Evolutionary conservation across 352 stramenopile genomes (phyloP), one percentile per base, ranked within the genome.

Genomic region (Pythium monospermum): DNA sequence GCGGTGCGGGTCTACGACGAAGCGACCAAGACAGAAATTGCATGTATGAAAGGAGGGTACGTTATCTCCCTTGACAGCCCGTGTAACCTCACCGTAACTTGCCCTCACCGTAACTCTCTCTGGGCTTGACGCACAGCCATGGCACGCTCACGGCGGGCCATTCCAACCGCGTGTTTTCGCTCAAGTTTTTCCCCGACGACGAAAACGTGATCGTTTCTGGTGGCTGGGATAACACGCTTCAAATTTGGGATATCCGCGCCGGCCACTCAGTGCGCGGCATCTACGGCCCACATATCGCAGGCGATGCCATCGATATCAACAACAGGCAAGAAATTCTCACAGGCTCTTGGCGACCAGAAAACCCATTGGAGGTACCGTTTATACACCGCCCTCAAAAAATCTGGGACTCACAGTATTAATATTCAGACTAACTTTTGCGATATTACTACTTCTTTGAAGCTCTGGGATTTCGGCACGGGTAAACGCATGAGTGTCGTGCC

Each of bases 141-240:
- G 69, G 79, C 7, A 85, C 63, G 28, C 63, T 84, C 21, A 90
- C 77, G 22, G 76, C 81, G 1, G 89, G 89, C 0, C 89, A 97
- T 69, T 96, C 86, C 28, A 96, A 97, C 54, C 83, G 89, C 49
- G 83, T 97, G 2, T 97, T 97, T 53, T 93, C 87, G 12, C 55
- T 94, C 63, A 96, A 96, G 67, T 96, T 94, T 36, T 63, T 72
- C 53, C 85, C 82, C 8, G 53, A 85, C 38, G 80, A 91, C 33
- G 76, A 92, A 50, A 87, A 93, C 71, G 69, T 71, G 40, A 66
- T 95, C 31, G 55, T 97, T 12, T 92, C 83, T 6, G 89, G 88
- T 10, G 87, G 89, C 19, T 97, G 89, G 89, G 89, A 97, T 62
- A 96, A 96, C 76, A 96, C 86, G 32, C 59, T 97, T 2, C 89